phyloP scores from a whole-genome alignment of 2,329 filamentous ascomycete genomes.

The Cryphonectria japonica region DNA sequence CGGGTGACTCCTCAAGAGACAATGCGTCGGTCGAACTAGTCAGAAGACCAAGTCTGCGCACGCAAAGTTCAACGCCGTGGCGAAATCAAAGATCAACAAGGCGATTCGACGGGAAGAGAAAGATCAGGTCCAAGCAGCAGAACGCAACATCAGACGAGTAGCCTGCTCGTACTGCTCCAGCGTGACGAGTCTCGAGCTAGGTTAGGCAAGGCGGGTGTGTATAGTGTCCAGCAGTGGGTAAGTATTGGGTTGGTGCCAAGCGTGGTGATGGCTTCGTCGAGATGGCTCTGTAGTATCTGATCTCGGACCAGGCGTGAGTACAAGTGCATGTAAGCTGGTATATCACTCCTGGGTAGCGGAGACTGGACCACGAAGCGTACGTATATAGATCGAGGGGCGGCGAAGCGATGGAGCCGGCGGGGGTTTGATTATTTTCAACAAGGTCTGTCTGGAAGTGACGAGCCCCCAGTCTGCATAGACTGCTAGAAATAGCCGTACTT shows the following conservation, averaged over 20 bases:
- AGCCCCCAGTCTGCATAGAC: conserved; percentile 48
- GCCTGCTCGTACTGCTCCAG: background rate
- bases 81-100: conserved; percentile 12
- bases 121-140: conserved; percentile 7
- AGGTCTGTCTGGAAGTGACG: conserved; percentile 44
- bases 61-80: conserved; percentile 9
- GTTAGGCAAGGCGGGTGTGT: conserved; percentile 1
- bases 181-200: conserved; percentile 1
- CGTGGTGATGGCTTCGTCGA: conserved; percentile 20
- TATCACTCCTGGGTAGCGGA: conserved; percentile 2
- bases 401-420: conserved; percentile 44
- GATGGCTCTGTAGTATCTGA: conserved; percentile 21
- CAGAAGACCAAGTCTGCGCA: background rate
- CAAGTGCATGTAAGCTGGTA: background rate
- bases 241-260: conserved; percentile 4
- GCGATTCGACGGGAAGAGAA: background rate
- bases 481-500: conserved; percentile 44
- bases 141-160: conserved; percentile 19
- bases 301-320: conserved; percentile 20
- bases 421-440: conserved; percentile 42
- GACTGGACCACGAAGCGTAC: conserved; percentile 23
- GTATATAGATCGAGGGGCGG: conserved; percentile 35
- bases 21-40: conserved; percentile 11
- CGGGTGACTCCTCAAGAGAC: conserved; percentile 8
- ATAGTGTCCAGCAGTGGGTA: background rate